Conservation (phyloP, 768 basidiomycete genomes). For the Lentinus tigrinus region DNA sequence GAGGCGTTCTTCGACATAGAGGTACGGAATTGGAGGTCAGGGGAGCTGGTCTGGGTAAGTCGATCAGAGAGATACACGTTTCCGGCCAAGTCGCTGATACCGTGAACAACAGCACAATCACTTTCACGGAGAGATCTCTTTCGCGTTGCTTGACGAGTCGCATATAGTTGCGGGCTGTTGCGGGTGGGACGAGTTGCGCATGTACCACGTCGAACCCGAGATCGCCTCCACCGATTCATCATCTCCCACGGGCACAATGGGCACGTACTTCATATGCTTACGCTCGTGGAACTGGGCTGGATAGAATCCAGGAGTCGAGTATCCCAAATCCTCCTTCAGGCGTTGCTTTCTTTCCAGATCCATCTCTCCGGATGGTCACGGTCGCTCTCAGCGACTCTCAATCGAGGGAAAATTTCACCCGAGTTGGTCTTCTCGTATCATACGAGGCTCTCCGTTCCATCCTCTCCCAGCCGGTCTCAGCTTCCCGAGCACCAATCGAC, state of each 20-base stretch:
- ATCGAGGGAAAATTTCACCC: background rate
- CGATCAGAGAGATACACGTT: background rate
- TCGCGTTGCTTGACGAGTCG: background rate
- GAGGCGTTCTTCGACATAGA: background rate
- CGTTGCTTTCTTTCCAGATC: background rate
- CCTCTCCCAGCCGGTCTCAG: no score
- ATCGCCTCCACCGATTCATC: background rate
- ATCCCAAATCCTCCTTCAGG: background rate
- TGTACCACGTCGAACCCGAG: background rate
- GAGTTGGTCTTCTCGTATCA: background rate
- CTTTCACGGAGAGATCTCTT: background rate
- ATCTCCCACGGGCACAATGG: background rate
- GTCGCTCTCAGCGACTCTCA: background rate
- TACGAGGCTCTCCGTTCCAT: background rate
- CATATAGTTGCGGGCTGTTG: background rate
- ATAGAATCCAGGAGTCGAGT: background rate
- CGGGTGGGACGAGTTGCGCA: background rate
- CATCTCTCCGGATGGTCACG: background rate
- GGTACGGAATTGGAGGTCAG: background rate
- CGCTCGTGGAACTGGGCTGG: background rate
- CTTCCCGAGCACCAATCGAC: background rate
- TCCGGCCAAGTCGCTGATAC: background rate
- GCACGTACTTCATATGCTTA: background rate
- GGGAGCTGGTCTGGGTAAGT: background rate
- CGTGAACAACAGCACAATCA: background rate